Base-by-base conservation (phyloP, 257 asterid genomes). In the Pogostemon cablin region DNA sequence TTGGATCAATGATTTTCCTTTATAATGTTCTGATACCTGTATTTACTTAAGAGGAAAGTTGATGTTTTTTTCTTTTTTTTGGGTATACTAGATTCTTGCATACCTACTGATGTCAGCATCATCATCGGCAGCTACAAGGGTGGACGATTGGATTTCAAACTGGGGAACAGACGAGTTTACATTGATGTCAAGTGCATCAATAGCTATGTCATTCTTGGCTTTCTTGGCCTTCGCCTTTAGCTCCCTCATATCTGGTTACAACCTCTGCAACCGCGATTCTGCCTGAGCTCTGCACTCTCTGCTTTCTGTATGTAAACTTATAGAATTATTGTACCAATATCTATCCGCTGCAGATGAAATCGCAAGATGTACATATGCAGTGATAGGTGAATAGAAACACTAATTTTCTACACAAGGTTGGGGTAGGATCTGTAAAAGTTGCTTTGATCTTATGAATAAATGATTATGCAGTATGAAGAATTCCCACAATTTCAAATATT, bases 81-180 rank as follows among this genome's bases (percentile, higher is more conserved):
- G 9, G 7, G 53, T 40, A 3, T 3, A 5, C 58, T 95, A 92
- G 97, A 80, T 90, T 17, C 77, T 92, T 35, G 89, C 98, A 2
- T 92, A 92, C 81, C 91, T 92, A 55, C 72, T 92, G 75, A 86
- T 88, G 87, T 92, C 98, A 32, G 92, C 98, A 63, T 92, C 96
- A 11, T 90, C 96, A 2, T 88, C 97, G 2, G 90, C 98, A 4
- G 97, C 98, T 5, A 88, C 96, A 2, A 80, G 97, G 77, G 95
- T 86, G 65, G 81, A 82, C 15, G 98, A 88, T 77, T 90, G 98
- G 98, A 81, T 82, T 42, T 80, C 91, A 1, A 90, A 88, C 67
- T 92, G 96, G 98, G 98, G 96, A 1, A 84, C 83, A 58, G 98
- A 92, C 54, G 74, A 85, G 76, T 92, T 92, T 73, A 88, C 96